phyloP scores from a whole-genome alignment of 2,329 filamentous ascomycete species.

The Diaporthe nobilis region DNA sequence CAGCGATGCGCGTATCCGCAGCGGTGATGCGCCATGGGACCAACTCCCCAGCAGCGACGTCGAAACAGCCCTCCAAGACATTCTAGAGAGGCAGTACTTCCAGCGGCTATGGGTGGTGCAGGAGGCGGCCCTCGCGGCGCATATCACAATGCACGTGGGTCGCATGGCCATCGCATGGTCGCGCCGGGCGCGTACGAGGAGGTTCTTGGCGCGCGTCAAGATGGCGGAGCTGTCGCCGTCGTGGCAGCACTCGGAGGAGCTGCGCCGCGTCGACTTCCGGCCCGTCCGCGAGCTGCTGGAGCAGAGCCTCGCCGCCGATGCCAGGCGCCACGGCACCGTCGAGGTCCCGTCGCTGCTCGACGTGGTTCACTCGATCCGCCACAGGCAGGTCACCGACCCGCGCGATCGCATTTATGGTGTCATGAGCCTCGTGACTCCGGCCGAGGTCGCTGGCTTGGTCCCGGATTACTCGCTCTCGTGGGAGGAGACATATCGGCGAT shows the following conservation, averaged over 20 bases:
- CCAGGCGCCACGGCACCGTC: neutral
- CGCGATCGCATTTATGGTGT: conserved; percentile 24
- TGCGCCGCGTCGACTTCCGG: neutral
- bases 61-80: neutral
- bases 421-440: conserved; percentile 9
- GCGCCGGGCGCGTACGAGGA: neutral
- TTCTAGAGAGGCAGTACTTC: conserved; percentile 21
- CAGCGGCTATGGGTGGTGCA: conserved; percentile 45
- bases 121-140: conserved; percentile 43
- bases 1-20: neutral
- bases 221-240: conserved; percentile 12
- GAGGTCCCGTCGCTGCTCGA: conserved; percentile 1
- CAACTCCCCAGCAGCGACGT: neutral
- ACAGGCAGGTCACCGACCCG: conserved; percentile 9
- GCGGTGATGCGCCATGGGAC: neutral
- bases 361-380: conserved; percentile 10
- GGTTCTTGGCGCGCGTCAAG: conserved; percentile 5
- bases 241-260: neutral
- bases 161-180: neutral
- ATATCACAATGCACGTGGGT: conserved; percentile 10
- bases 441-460: neutral
- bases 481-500: neutral
- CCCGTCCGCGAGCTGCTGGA: conserved; percentile 19
- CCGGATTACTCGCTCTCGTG: conserved; percentile 12
- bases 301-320: conserved; percentile 6